These are phyloP conservation scores for Amanita brunnescens DNA, from an alignment of 768 basidiomycete genomes.

Conservation along the genomic window DNA sequence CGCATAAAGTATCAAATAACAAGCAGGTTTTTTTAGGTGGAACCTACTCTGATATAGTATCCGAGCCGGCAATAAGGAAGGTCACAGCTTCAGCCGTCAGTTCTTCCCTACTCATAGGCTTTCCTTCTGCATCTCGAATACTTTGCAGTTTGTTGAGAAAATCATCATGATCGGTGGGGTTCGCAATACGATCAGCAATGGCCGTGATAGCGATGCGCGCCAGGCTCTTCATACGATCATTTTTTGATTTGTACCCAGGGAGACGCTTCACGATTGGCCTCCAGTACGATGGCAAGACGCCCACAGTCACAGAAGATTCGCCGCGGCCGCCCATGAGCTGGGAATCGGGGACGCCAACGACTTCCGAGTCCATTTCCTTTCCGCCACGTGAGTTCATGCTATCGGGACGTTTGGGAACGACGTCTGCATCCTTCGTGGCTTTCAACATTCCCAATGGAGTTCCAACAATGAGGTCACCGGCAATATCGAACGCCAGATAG, in stretches of 20 bases:
- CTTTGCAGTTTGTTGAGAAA: conserved; percentile 73
- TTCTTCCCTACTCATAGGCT: conserved; percentile 73
- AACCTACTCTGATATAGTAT: conserved; percentile 86
- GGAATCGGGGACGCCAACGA: conserved; percentile 66
- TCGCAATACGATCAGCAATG: conserved; percentile 65
- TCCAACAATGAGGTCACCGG: conserved; percentile 83
- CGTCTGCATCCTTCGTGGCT: conserved; percentile 61
- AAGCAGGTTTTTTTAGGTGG: background rate
- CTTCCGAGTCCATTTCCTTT: conserved; percentile 30
- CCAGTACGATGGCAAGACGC: conserved; percentile 64
- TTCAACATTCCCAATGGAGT: conserved; percentile 84
- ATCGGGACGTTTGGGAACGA: conserved; percentile 51
- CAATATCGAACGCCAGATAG: conserved; percentile 58
- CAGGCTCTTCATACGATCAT: conserved; percentile 59
- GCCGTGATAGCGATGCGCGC: conserved; percentile 76
- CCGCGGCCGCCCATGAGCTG: conserved; percentile 83
- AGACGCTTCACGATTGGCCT: conserved; percentile 54
- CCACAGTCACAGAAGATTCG: conserved; percentile 79
- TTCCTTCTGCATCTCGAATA: conserved; percentile 68
- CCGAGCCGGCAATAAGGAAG: conserved; percentile 83
- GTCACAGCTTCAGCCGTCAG: conserved; percentile 85
- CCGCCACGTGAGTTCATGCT: conserved; percentile 50
- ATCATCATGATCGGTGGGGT: conserved; percentile 68
- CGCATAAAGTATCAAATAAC: too few species aligned
- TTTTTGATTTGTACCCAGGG: conserved; percentile 69